Evolutionary conservation across 2,329 filamentous ascomycete species (phyloP).

Genomic region (Ascochyta lentis): DNA sequence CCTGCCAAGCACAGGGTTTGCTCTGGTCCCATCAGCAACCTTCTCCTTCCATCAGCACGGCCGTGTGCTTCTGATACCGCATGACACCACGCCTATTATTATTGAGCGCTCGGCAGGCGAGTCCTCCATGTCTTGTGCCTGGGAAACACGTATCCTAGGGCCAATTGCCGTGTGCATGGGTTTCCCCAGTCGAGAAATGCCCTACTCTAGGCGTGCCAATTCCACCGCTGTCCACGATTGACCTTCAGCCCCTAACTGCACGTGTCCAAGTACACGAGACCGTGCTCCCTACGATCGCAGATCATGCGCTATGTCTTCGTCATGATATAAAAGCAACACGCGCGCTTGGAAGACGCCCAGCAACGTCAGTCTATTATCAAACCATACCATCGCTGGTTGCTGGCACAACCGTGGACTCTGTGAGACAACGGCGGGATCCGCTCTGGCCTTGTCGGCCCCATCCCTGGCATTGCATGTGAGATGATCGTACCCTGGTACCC

Average conservation of each 20-base stretch:
- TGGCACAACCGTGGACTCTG: slow-evolving; percentile 15
- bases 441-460: slow-evolving; percentile 12
- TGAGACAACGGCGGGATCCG: slow-evolving; percentile 19
- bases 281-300: slow-evolving; percentile 4
- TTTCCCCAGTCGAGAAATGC: slow-evolving; percentile 17
- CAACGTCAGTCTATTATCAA: not conserved
- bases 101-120: slow-evolving; percentile 11
- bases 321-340: slow-evolving; percentile 4
- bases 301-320: slow-evolving; percentile 14
- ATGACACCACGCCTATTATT: not conserved
- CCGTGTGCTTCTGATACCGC: slow-evolving; percentile 3
- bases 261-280: slow-evolving; percentile 6
- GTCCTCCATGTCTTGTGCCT: slow-evolving; percentile 16
- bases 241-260: slow-evolving; percentile 20
- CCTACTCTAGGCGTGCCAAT: slow-evolving; percentile 13
- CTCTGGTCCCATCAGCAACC: slow-evolving; percentile 11
- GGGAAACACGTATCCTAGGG: slow-evolving; percentile 7
- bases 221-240: slow-evolving; percentile 21
- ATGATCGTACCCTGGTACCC: slow-evolving; percentile 23
- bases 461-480: slow-evolving; percentile 28
- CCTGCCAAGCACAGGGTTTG: slow-evolving; percentile 20
- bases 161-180: slow-evolving; percentile 11
- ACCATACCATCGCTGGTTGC: slow-evolving; percentile 18
- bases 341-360: not conserved
- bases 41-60: slow-evolving; percentile 4